Base-by-base conservation (phyloP, 2,329 filamentous ascomycete species). In the Leptodontidium sp. region DNA sequence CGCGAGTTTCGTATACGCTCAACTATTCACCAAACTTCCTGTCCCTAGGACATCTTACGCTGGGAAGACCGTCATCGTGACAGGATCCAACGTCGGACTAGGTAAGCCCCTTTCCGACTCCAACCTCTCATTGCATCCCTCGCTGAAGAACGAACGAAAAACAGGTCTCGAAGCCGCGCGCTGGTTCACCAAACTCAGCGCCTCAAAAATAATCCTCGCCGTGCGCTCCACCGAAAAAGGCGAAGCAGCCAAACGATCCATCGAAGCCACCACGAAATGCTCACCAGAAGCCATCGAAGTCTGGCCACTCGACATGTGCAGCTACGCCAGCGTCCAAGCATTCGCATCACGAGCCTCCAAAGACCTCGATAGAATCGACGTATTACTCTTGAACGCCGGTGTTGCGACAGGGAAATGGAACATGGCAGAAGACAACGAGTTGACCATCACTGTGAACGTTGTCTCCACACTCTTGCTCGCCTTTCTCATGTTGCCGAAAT, bases 381-480 rank as follows among this genome's bases (percentile, higher is more conserved):
- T 47, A 17, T 6, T 47, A 12, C 43, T 47, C 14, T 7, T 47
- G 49, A 52, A 52, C n/a, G 49, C 49, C n/a, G 49, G 49, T 26
- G 49, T 29, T 8, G 49, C 49, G 49, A 52, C 49, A 4, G 21
- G 49, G 11, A 29, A 24, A 26, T 52, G 49, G 75, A 74, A 4
- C 11, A 24, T 24, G 49, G 49, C n/a, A 7, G 49, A 52, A 29
- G 49, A 52, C 2, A 67, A 73, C 65, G 38, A 53, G n/a, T 1
- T 68, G 14, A 63, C 64, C 7, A 59, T 76, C 32, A 73, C 72
- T 1, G 72, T 76, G 12, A 77, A 76, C 64, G 74, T 78, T 4
- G 57, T 75, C 17, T 72, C 72, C 14, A 76, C 75, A 1, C 71
- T 77, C 35, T 61, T 77, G 4, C 62, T 78, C 8, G 75, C 65